Evolutionary conservation across 2,329 filamentous ascomycete genomes (phyloP).

Genomic region (Calonectria pauciramosa): DNA sequence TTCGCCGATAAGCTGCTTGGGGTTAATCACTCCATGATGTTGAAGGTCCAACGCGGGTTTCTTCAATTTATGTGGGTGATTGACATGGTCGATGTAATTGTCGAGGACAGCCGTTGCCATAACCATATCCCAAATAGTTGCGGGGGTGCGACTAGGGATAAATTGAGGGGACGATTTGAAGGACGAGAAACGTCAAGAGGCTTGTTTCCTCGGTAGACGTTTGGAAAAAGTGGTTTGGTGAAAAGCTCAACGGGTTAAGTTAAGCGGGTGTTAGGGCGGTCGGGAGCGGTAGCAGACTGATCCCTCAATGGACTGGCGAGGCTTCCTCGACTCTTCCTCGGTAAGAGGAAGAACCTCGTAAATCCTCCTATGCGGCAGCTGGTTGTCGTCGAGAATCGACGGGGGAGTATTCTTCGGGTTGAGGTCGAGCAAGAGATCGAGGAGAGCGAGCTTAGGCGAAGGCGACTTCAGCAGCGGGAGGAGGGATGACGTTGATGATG

Average conservation of each 20-base stretch:
- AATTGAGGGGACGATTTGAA: slow-evolving; percentile 32
- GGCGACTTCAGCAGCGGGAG: slow-evolving; percentile 63
- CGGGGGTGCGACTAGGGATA: slow-evolving; percentile 32
- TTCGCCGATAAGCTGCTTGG: slow-evolving; percentile 88
- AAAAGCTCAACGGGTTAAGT: slow-evolving; percentile 41
- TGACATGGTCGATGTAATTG: slow-evolving; percentile 63
- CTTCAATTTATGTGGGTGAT: slow-evolving; percentile 64
- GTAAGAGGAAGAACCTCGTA: slow-evolving; percentile 98
- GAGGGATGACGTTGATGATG: slow-evolving; percentile 76
- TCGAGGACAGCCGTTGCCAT: slow-evolving; percentile 74
- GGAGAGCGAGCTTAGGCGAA: slow-evolving; percentile 63
- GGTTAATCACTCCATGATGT: slow-evolving; percentile 59
- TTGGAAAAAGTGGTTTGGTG: slow-evolving; percentile 12
- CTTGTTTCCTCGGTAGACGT: slow-evolving; percentile 24
- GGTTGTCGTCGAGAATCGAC: slow-evolving; percentile 74
- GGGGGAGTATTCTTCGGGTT: slow-evolving; percentile 61
- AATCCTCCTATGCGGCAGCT: slow-evolving; percentile 99
- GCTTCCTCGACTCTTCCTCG: slow-evolving; percentile 99
- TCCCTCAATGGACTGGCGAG: slow-evolving; percentile 92
- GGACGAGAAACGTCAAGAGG: slow-evolving; percentile 14
- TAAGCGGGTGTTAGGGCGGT: slow-evolving; percentile 84
- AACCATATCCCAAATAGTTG: slow-evolving; percentile 69
- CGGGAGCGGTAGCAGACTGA: slow-evolving; percentile 94
- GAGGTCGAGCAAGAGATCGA: slow-evolving; percentile 64
- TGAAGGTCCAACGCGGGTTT: slow-evolving; percentile 56